These are phyloP conservation scores for Plasmopara viticola DNA, from an alignment of 352 stramenopile species.

Conservation along the genomic window DNA sequence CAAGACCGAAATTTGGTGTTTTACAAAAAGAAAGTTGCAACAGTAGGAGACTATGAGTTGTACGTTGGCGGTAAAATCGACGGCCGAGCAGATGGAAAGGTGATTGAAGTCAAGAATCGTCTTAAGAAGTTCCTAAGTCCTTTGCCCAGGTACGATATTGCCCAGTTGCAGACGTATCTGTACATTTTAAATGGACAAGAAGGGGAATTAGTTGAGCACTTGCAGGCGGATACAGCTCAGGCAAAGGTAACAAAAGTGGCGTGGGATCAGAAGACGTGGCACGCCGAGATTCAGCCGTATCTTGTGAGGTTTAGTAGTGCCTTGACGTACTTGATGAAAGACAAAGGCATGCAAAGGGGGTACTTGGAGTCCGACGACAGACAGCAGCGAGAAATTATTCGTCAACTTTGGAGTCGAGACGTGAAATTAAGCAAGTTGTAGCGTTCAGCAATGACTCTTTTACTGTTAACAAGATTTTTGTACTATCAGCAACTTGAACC, in stretches of 20 bases:
- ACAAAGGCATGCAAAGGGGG: conserved; percentile 40
- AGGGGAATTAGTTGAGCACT: conserved; percentile 76
- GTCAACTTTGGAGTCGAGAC: conserved; percentile 53
- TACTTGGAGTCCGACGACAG: conserved; percentile 37
- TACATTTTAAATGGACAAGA: conserved; percentile 63
- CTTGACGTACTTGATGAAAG: conserved; percentile 70
- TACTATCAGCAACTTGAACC: too few relatives aligned
- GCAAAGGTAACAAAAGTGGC: conserved; percentile 67
- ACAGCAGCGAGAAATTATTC: conserved; percentile 69
- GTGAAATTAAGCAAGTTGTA: conserved; percentile 4
- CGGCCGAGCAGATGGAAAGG: conserved; percentile 60
- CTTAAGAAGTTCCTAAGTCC: conserved; percentile 61
- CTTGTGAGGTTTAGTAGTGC: conserved; percentile 63
- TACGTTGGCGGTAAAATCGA: conserved; percentile 83
- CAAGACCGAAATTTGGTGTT: conserved; percentile 71
- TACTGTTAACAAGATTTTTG: too few relatives aligned
- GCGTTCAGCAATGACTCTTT: too few relatives aligned
- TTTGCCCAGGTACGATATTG: conserved; percentile 73
- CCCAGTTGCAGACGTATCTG: conserved; percentile 81
- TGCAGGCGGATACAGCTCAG: conserved; percentile 44
- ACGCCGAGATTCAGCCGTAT: conserved; percentile 54
- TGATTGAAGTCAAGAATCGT: conserved; percentile 85
- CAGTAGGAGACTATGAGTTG: conserved; percentile 41
- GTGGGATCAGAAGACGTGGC: conserved; percentile 65
- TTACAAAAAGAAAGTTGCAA: conserved; percentile 59